Conservation (phyloP, 148 eudicot species). For the Rhododendron mucronatum region DNA sequence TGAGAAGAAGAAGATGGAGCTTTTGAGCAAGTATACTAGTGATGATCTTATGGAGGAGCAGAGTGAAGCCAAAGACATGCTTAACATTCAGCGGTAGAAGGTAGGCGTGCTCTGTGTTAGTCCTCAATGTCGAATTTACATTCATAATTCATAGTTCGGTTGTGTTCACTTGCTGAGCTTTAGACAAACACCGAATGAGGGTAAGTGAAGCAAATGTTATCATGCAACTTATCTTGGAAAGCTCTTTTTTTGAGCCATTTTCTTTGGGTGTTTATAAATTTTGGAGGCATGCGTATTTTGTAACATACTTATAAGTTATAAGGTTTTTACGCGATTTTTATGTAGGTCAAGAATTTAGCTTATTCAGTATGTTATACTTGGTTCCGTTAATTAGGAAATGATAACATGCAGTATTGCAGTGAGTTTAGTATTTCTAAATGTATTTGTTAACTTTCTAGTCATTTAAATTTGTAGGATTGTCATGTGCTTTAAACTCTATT, state of each 20-base stretch:
- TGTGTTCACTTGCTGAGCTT: background rate
- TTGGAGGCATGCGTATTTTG: background rate
- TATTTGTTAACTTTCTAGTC: background rate
- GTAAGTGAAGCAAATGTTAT: background rate
- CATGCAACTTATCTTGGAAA: background rate
- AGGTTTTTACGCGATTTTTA: background rate
- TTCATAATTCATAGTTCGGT: background rate
- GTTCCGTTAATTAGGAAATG: background rate
- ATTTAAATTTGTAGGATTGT: background rate
- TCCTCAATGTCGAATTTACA: background rate
- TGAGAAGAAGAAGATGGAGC: constrained; percentile 93
- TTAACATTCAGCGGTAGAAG: constrained; percentile 67
- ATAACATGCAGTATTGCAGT: background rate
- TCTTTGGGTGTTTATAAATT: background rate
- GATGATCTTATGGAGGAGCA: constrained; percentile 74
- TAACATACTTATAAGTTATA: background rate
- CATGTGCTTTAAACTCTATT: background rate
- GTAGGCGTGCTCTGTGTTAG: background rate
- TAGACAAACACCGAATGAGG: background rate
- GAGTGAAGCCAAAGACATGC: constrained; percentile 76
- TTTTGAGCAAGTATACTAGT: constrained; percentile 77
- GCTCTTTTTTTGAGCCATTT: background rate
- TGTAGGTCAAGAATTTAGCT: background rate
- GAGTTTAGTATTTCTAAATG: background rate
- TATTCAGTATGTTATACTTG: background rate